These are phyloP conservation scores for Trichophyton schoenleinii DNA, from an alignment of 2,329 filamentous ascomycete species.

Conservation along the genomic window DNA sequence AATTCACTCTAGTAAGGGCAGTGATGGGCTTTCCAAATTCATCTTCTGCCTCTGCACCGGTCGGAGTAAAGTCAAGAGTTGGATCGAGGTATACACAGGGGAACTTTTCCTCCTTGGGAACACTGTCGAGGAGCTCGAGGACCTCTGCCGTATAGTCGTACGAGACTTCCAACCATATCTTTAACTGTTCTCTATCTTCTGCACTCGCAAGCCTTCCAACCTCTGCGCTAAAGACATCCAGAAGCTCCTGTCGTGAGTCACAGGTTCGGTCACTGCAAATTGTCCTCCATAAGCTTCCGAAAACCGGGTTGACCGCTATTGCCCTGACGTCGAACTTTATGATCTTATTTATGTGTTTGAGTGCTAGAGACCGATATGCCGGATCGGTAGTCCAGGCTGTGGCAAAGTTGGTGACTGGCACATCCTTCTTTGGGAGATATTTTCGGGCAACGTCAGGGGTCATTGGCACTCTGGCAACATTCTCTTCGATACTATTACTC, in stretches of 20 bases:
- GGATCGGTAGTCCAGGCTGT: conserved; percentile 30
- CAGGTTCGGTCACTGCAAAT: conserved; percentile 38
- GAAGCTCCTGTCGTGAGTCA: conserved; percentile 30
- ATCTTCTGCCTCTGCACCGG: conserved; percentile 10
- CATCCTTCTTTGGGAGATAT: conserved; percentile 26
- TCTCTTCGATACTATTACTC: not conserved
- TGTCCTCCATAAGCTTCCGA: conserved; percentile 39
- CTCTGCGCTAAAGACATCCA: conserved; percentile 32
- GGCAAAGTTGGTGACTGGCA: conserved; percentile 18
- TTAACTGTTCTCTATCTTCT: conserved; percentile 31
- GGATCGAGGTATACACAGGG: conserved; percentile 42
- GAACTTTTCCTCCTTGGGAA: conserved; percentile 30
- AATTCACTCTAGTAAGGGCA: conserved; percentile 34
- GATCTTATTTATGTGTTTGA: conserved; percentile 28
- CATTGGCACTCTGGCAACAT: not conserved
- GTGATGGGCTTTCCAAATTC: conserved; percentile 20
- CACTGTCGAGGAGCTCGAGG: conserved; percentile 23
- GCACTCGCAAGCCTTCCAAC: conserved; percentile 26
- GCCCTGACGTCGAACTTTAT: conserved; percentile 29
- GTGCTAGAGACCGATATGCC: conserved; percentile 29
- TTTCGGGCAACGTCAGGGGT: conserved; percentile 5
- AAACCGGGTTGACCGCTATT: conserved; percentile 40
- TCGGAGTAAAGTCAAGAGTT: conserved; percentile 28
- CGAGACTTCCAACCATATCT: conserved; percentile 40
- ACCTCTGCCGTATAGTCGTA: conserved; percentile 40